Evolutionary conservation across 1,284 basidiomycete genomes (phyloP), one percentile per base, ranked within the genome.

Genomic region (Microbotryum scabiosae): DNA sequence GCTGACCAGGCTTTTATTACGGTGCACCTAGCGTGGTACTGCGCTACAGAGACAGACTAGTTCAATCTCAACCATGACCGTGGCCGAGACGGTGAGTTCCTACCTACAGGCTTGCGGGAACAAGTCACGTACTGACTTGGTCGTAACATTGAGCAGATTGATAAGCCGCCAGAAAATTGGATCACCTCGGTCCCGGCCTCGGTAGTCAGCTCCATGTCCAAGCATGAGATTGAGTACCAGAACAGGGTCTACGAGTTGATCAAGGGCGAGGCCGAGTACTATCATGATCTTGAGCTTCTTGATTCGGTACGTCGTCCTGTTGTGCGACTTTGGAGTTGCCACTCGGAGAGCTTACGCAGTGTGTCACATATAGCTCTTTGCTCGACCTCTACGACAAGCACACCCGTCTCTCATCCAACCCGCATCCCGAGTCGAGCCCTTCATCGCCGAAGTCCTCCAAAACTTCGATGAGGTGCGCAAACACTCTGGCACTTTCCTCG

Each of bases 201-300:
- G 54, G 75, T 94, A 16, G 78, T 93, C 28, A 78, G 77, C 1
- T 81, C 82, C 20, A 77, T 97, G 14, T 82, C 86, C 0, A 81
- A 85, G 58, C 83, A 81, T 66, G 90, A 97, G 75, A 82, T 90
- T 54, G 85, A 84, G 64, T 84, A 92, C 12, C 94, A 97, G 75
- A 85, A 87, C 48, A 84, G 94, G 70, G 94, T 98, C 58, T 85
- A 88, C 71, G 92, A 93, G 75, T 84, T 93, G 46, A 87, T 98
- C 65, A 83, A 82, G 71, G 87, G 90, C 65, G 94, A 98, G 75
- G 85, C 88, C 69, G 85, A 90, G 71, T 97, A 96, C 73, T 79
- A 93, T 46, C 84, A 86, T 50, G 94, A 98, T 73, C 80, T 99
- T 6, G 85, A 90, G 61, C 82, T 85, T 5, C 82, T 97, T 49